Evolutionary conservation across 352 stramenopile species (phyloP).

Genomic region (Phytophthora hibernalis): DNA sequence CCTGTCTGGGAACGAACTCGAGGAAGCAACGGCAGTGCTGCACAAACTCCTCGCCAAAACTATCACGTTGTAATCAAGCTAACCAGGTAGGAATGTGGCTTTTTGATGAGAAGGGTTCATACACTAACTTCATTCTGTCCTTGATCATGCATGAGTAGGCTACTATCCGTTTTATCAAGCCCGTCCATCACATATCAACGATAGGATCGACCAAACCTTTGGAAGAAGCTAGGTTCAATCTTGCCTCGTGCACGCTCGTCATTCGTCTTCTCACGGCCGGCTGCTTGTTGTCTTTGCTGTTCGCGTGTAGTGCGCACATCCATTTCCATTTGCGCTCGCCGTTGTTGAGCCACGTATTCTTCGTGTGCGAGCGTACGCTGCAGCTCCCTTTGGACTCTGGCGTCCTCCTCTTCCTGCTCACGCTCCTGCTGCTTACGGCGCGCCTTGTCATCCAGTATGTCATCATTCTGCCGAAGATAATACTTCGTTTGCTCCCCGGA

Average conservation of each 20-base stretch:
- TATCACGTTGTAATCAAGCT: conserved; percentile 22
- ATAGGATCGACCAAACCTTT: conserved; percentile 79
- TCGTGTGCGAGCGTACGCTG: conserved; percentile 57
- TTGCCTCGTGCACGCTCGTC: conserved; percentile 58
- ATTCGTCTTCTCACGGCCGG: conserved; percentile 64
- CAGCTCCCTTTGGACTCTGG: conserved; percentile 43
- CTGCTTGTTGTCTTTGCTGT: conserved; percentile 56
- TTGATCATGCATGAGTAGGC: conserved; percentile 16
- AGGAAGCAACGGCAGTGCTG: conserved; percentile 54
- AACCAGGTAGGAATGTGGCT: conserved; percentile 3
- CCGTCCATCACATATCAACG: conserved; percentile 38
- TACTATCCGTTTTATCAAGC: conserved; percentile 1
- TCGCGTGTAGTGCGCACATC: conserved; percentile 60
- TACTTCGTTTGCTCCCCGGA: conserved; percentile 63
- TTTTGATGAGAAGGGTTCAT: conserved; percentile 7
- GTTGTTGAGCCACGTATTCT: conserved; percentile 58
- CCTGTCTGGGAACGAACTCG: conserved; percentile 54
- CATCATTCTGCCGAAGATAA: conserved; percentile 67
- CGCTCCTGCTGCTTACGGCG: conserved; percentile 44
- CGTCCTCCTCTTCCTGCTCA: conserved; percentile 47
- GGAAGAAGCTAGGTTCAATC: conserved; percentile 80
- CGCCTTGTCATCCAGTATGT: conserved; percentile 61
- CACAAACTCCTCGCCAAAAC: conserved; percentile 52
- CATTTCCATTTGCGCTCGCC: conserved; percentile 57
- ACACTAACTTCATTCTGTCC: conserved; percentile 21